Base-by-base conservation (phyloP, 768 basidiomycete species). In the Terana coerulea region DNA sequence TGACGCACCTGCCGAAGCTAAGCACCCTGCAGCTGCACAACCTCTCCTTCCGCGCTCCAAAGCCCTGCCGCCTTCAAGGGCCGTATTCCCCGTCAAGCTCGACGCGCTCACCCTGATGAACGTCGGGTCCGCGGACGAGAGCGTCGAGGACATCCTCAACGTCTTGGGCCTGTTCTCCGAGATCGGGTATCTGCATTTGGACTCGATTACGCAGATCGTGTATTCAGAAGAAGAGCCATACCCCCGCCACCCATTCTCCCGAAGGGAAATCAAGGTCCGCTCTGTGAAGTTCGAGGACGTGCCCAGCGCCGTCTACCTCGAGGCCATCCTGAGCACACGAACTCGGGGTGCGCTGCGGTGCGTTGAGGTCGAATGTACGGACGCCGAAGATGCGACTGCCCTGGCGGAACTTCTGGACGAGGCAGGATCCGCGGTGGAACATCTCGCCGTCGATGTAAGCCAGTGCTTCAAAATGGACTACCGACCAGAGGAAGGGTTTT, bases 1-100 rank as follows among this genome's bases (percentile, higher is more conserved):
- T 52, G 14, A 5, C 24, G 11, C 46, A 40, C 19, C 46, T 53
- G 1, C 52, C 52, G 24, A 7, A 17, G 11, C 30, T 53, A 29
- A 36, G 30, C 28, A 17, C 28, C 3, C 46, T 53, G 9, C 52
- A 53, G 37, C 46, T 53, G 22, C 52, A 53, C 33, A 19, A 25
- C 15, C 12, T 53, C 36, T 39, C 52, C 19, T 40, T 53, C 24
- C 44, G 34, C 44, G 44, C n/a, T 24, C 31, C 4, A 10, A 12
- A n/a, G 1, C 17, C 25, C 24, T 5, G 35, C 12, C 11, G 11
- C 5, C 34, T 4, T 4, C 21, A 7, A 5, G 21, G 9, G 24
- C 15, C 11, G 9, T 33, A n/a, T n/a, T n/a, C n/a, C n/a, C 47
- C 8, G n/a, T 36, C 3, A 11, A 17, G 21, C 33, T 52, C 7